phyloP scores from a whole-genome alignment of 345 rosid species.

The Salix viminalis region DNA sequence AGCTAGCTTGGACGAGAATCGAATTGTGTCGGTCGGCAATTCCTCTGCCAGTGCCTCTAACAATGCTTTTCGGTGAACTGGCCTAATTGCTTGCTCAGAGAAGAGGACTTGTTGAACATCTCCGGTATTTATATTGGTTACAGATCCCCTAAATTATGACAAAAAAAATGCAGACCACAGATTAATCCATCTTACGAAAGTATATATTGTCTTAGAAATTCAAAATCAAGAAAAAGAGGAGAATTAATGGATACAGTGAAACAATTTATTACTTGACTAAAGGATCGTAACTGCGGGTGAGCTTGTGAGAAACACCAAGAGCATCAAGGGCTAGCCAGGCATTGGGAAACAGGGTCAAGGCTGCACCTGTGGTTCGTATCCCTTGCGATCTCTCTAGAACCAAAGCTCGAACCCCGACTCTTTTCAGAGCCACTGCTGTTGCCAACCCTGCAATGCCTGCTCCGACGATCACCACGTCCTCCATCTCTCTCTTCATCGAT shows the following conservation, averaged over 20 bases:
- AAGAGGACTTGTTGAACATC: slow-evolving; percentile 11
- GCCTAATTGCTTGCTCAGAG: neutral
- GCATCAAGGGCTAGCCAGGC: slow-evolving; percentile 44
- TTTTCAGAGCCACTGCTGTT: slow-evolving; percentile 27
- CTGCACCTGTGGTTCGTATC: slow-evolving; percentile 32
- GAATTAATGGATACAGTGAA: neutral
- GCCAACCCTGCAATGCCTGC: slow-evolving; percentile 41
- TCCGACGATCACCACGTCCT: slow-evolving; percentile 38
- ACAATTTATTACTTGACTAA: neutral
- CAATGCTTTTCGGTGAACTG: slow-evolving; percentile 22
- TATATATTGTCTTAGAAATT: neutral
- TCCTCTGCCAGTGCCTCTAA: slow-evolving; percentile 34
- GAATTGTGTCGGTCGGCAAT: slow-evolving; percentile 24
- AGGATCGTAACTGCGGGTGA: slow-evolving; percentile 25
- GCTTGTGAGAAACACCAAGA: slow-evolving; percentile 34
- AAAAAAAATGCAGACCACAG: neutral
- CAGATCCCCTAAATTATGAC: neutral
- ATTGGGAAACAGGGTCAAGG: slow-evolving; percentile 24
- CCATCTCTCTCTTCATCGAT: neutral
- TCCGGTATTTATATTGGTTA: slow-evolving; percentile 24
- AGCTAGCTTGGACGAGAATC: slow-evolving; percentile 31
- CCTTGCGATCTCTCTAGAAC: slow-evolving; percentile 25
- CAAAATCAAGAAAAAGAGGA: neutral
- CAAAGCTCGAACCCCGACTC: slow-evolving; percentile 22
- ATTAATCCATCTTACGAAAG: too few relatives aligned